Evolutionary conservation across 2,329 filamentous ascomycete genomes (phyloP), one percentile per base, ranked within the genome.

Genomic region (Neurospora sp.): DNA sequence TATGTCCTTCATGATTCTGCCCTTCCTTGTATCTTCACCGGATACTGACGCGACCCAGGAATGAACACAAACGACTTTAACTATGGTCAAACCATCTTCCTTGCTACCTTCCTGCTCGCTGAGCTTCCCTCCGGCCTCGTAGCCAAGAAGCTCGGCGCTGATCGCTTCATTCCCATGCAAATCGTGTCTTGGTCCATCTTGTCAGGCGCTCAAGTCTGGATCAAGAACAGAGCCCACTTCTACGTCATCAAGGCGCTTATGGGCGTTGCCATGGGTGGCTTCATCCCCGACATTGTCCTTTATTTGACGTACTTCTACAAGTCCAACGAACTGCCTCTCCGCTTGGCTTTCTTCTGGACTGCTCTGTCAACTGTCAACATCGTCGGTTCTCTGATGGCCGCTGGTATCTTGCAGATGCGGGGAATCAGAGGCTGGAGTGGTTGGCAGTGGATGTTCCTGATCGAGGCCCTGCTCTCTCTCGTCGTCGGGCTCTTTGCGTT

Each of bases 241-340:
- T 79, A 77, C 69, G 75, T 74, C 57, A 77, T 77, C 68, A 76
- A 77, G 62, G 76, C 76, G 1, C 74, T 79, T 1, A 77, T 87
- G 1, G 85, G 83, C 8, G 76, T 87, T 8, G 79, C 86, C 71
- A 83, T 86, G 77, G 86, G 86, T 66, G 87, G 87, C 0, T 90
- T 90, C 74, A 89, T 90, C 68, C 87, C 88, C 0, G 86, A 88
- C 71, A 87, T 87, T 28, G 85, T 91, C 15, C 80, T 91, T 0
- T 93, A 90, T 78, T 82, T 92, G 5, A 89, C 87, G 3, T 93
- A 93, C 78, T 94, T 90, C 79, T 94, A 93, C 80, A 93, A 87
- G 66, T 87, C 87, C 0, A 84, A 84, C 68, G 91, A 93, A 77
- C 81, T 94, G 0, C 89, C 91, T 0, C 84, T 86, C 11, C 85